These are phyloP conservation scores for Gossypium anomalum DNA, from an alignment of 345 rosid species.

Conservation along the genomic window DNA sequence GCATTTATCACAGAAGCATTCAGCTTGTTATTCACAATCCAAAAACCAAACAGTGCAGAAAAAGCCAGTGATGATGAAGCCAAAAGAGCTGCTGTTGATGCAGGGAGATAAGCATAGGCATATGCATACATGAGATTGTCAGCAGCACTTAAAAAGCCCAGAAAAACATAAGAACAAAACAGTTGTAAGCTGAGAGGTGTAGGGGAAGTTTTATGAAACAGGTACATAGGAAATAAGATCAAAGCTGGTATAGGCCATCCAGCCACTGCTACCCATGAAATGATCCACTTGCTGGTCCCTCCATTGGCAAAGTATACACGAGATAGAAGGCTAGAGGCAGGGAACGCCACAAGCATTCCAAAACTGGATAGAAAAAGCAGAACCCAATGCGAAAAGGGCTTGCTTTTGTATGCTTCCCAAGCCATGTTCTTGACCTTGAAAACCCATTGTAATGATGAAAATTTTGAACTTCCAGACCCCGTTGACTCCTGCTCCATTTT, in stretches of 20 bases:
- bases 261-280: conserved; percentile 82
- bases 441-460: conserved; percentile 31
- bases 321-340: conserved; percentile 72
- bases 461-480: conserved; percentile 12
- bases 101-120: conserved; percentile 84
- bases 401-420: conserved; percentile 46
- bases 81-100: conserved; percentile 78
- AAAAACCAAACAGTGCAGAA: conserved; percentile 61
- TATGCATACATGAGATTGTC: conserved; percentile 87
- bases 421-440: conserved; percentile 26
- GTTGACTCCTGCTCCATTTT: conserved; percentile 35
- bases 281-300: conserved; percentile 88
- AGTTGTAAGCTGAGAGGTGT: conserved; percentile 55
- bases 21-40: conserved; percentile 63
- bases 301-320: conserved; percentile 73
- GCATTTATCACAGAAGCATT: conserved; percentile 63
- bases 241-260: conserved; percentile 79
- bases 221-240: conserved; percentile 50
- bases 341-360: conserved; percentile 72
- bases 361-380: conserved; percentile 47
- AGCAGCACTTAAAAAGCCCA: conserved; percentile 71
- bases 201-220: conserved; percentile 42
- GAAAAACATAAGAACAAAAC: conserved; percentile 42
- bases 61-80: conserved; percentile 78
- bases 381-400: conserved; percentile 73